These are phyloP conservation scores for Petasospora rhodanensis DNA, from an alignment of 1,139 yeast species.

Conservation along the genomic window DNA sequence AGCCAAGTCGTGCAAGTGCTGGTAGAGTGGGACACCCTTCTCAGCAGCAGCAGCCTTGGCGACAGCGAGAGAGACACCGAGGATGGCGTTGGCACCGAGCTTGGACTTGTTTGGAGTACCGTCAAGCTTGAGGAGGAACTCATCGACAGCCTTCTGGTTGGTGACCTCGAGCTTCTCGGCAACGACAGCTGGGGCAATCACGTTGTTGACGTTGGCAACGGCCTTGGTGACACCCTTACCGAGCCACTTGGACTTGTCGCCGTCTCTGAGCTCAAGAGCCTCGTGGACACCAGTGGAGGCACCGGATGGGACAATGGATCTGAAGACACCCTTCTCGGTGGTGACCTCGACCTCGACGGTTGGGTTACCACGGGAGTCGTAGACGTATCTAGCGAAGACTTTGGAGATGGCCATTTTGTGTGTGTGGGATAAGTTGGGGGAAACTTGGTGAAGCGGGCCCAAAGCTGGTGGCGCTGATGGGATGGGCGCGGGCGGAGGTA, in stretches of 20 bases:
- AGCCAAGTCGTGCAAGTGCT: slow-evolving; percentile 74
- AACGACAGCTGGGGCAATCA: slow-evolving; percentile 85
- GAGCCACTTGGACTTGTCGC: slow-evolving; percentile 88
- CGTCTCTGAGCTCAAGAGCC: slow-evolving; percentile 94
- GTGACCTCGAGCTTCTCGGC: slow-evolving; percentile 68
- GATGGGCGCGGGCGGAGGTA: slow-evolving; percentile 3
- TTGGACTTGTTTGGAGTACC: slow-evolving; percentile 94
- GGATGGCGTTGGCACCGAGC: slow-evolving; percentile 93
- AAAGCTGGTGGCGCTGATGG: no score
- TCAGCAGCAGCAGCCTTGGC: slow-evolving; percentile 96
- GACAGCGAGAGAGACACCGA: slow-evolving; percentile 90
- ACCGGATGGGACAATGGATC: slow-evolving; percentile 95
- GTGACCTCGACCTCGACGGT: slow-evolving; percentile 91
- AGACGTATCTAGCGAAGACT: slow-evolving; percentile 85
- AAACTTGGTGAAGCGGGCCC: background rate
- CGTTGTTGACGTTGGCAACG: slow-evolving; percentile 82
- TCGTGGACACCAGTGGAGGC: slow-evolving; percentile 95
- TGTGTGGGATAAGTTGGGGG: background rate
- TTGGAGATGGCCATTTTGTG: slow-evolving; percentile 36
- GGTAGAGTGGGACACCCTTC: slow-evolving; percentile 81
- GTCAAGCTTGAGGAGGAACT: slow-evolving; percentile 71
- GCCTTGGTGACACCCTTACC: slow-evolving; percentile 96
- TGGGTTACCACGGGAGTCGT: slow-evolving; percentile 98
- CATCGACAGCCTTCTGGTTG: slow-evolving; percentile 77
- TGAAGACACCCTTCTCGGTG: slow-evolving; percentile 83